Conservation (phyloP, 129 eudicot species). For the Escallonia herrerae region DNA sequence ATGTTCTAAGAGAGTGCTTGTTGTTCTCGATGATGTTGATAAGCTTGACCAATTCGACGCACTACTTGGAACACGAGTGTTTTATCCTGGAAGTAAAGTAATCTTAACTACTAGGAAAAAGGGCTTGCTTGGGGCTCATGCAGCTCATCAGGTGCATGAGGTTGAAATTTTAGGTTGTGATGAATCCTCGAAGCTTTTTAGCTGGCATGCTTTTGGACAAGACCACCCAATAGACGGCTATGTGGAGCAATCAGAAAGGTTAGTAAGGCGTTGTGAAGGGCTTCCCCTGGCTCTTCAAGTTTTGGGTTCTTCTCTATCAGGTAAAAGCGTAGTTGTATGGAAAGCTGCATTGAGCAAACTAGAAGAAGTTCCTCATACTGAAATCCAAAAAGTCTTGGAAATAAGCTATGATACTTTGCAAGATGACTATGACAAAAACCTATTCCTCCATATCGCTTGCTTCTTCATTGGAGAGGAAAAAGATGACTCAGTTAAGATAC, state of each 20-base stretch:
- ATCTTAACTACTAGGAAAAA: not conserved
- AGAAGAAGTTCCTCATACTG: not conserved
- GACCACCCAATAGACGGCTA: not conserved
- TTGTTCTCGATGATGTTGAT: constrained; percentile 2
- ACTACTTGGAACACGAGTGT: not conserved
- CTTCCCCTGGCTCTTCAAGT: constrained; percentile 9
- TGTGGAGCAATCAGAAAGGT: not conserved
- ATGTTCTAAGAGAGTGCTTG: too few species aligned
- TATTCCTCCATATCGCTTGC: not conserved
- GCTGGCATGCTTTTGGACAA: constrained; percentile 4
- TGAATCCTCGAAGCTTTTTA: not conserved
- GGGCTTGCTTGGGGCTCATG: not conserved
- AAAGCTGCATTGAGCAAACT: not conserved
- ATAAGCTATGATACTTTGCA: constrained; percentile 1
- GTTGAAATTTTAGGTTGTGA: not conserved
- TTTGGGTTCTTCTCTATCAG: constrained; percentile 2
- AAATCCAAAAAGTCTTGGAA: not conserved
- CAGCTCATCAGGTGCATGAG: not conserved
- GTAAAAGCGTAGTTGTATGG: not conserved
- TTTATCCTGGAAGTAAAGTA: not conserved
- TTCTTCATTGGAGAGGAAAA: constrained; percentile 1
- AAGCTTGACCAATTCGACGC: not conserved
- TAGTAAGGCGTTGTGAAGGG: not conserved
- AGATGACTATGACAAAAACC: not conserved
- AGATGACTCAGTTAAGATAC: not conserved